These are phyloP conservation scores for Citrus cavaleriei DNA, from an alignment of 345 rosid species.

Conservation along the genomic window DNA sequence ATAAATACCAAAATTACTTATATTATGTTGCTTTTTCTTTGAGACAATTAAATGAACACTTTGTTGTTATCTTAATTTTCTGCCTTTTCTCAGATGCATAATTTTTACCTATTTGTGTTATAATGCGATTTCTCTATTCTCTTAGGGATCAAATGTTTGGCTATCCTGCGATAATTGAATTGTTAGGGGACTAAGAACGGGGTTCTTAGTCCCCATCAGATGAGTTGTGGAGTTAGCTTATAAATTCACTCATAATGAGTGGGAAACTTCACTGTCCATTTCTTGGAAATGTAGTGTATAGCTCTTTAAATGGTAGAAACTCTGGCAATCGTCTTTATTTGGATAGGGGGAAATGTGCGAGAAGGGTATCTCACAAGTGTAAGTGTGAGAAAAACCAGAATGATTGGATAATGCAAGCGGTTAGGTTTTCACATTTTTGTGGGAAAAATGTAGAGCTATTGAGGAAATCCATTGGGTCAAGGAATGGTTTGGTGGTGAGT, in stretches of 20 bases:
- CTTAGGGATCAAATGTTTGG: slow-evolving; percentile 21
- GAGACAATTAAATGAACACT: not conserved
- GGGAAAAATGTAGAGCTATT: slow-evolving; percentile 59
- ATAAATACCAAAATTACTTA: not conserved
- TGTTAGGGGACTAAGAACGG: slow-evolving; percentile 51
- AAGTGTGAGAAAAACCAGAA: slow-evolving; percentile 51
- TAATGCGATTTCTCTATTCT: not conserved
- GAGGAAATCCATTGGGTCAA: slow-evolving; percentile 60
- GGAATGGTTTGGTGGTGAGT: slow-evolving; percentile 51
- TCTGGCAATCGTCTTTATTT: slow-evolving; percentile 13
- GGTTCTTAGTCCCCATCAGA: slow-evolving; percentile 66
- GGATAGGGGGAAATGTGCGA: slow-evolving; percentile 25
- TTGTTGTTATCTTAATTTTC: not conserved
- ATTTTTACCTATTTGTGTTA: not conserved
- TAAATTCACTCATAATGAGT: slow-evolving; percentile 43
- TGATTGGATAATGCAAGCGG: slow-evolving; percentile 64
- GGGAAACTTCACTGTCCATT: slow-evolving; percentile 49
- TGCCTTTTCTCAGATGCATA: not conserved
- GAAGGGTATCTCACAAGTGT: slow-evolving; percentile 37
- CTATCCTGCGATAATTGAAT: slow-evolving; percentile 4
- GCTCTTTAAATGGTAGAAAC: slow-evolving; percentile 24
- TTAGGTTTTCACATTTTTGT: slow-evolving; percentile 58
- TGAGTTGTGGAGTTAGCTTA: slow-evolving; percentile 21
- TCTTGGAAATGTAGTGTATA: slow-evolving; percentile 41
- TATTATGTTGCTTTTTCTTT: not conserved